Base-by-base conservation (phyloP, 441 rosid species). In the Arabidopsis lyrata region DNA sequence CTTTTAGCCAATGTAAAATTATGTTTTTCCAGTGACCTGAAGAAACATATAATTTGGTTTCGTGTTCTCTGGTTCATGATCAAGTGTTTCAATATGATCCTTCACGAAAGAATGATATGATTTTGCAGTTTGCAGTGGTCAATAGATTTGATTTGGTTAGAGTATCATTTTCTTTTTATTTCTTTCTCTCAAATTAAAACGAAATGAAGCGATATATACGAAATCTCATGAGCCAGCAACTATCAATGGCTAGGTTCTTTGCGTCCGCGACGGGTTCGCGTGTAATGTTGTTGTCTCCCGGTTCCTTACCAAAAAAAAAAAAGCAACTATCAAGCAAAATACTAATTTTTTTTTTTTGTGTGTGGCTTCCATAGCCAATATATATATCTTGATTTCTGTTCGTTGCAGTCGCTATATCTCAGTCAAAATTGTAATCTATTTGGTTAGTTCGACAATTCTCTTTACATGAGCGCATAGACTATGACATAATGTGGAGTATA, bases 1-100 rank as follows among this genome's bases (percentile, higher is more conserved):
- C 18, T 22, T 10, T 72, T 2, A 44, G 45, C 48, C 27, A 13
- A 34, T 72, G 48, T 54, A 63, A 63, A 15, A 35, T 18, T 63
- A 63, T 73, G 72, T 65, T 73, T 72, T 47, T 65, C 66, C 12
- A 20, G 32, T 63, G 45, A 53, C 34, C 27, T 53, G 69, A 24
- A 44, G 50, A 73, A 47, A 62, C 71, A 63, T 55, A 14, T 55
- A 24, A 41, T 64, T 36, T 55, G 64, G 49, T 64, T 63, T 20
- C 32, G 38, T 63, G 22, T 55, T 55, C n/a, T 42, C 47, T 20
- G 39, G 14, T 31, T 12, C 29, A 62, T 54, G 38, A 44, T 14
- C 27, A 63, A 20, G 52, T 63, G 31, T 35, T 55, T 34, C 55
- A 72, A 63, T 52, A 63, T 62, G 36, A 50, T 15, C 8, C 15